Base-by-base conservation (phyloP, 2,329 filamentous ascomycete genomes). In the Ceratocystis eucalypticola region DNA sequence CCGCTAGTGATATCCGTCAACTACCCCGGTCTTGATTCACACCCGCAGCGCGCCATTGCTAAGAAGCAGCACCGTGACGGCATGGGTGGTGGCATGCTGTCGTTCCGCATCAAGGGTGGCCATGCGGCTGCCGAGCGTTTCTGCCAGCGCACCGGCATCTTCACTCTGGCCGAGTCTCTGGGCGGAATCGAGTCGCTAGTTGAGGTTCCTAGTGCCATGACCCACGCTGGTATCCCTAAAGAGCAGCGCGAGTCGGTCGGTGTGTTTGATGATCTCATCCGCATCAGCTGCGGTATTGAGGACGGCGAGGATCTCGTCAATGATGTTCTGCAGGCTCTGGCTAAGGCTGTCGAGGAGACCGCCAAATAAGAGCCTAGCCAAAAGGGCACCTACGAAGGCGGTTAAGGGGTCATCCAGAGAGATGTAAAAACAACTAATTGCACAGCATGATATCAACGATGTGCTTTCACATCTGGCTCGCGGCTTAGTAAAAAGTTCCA, bases 71-170 rank as follows among this genome's bases (percentile, higher is more conserved):
- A 99, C 79, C 89, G 94, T 71, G 83, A 95, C 71, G 94, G 88
- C 69, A 88, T 97, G 83, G 94, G 94, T 68, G 94, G 94, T 71
- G 94, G 94, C 69, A 99, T 99, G 94, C 85, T 99, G 55, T 93
- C 88, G 67, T 99, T 99, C 86, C 88, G 94, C 70, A 89, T 99
- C 76, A 84, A 85, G 70, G 94, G 93, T 66, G 94, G 94, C 45
- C 84, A 91, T 73, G 82, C 82, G 59, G 93, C 93, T 0, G 94
- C 94, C 15, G 89, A 95, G 77, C 84, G 86, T 64, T 99, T 99
- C 84, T 97, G 94, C 82, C 87, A 94, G 76, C 79, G 83, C 68
- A 96, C 92, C 55, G 85, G 85, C 73, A 86, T 99, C 75, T 97
- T 96, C 78, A 96, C 91, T 1, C 82, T 99, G 5, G 94, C 94